Conservation (phyloP, 2,329 filamentous ascomycete genomes). For the Pseudogymnoascus sp. region DNA sequence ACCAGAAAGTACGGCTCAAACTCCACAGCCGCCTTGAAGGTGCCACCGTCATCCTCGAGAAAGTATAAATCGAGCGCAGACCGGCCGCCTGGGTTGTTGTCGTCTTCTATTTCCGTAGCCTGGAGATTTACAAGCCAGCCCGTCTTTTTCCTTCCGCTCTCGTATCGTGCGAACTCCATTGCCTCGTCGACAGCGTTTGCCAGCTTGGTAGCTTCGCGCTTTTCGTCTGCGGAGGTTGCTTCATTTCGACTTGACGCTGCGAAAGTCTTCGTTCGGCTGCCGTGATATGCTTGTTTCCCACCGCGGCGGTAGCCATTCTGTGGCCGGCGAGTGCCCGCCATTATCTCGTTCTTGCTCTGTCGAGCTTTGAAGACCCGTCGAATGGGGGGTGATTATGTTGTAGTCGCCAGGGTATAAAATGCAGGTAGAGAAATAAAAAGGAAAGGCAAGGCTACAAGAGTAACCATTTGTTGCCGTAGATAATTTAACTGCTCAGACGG, state of each 20-base stretch:
- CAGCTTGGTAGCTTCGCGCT: slow-evolving; percentile 74
- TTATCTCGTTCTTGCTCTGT: slow-evolving; percentile 29
- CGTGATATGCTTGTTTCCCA: slow-evolving; percentile 62
- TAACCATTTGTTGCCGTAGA: slow-evolving; percentile 4
- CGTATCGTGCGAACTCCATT: slow-evolving; percentile 90
- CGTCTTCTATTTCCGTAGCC: slow-evolving; percentile 76
- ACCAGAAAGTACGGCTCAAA: slow-evolving; percentile 96
- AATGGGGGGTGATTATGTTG: slow-evolving; percentile 7
- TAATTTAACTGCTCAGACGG: neutral
- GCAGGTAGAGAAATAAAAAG: neutral
- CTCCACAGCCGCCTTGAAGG: slow-evolving; percentile 92
- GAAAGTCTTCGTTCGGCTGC: slow-evolving; percentile 67
- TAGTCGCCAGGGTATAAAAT: slow-evolving; percentile 11
- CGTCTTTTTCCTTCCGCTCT: slow-evolving; percentile 70
- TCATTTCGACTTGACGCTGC: slow-evolving; percentile 71
- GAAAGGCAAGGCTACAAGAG: neutral
- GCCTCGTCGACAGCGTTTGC: slow-evolving; percentile 87
- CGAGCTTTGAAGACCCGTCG: slow-evolving; percentile 11
- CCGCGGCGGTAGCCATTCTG: slow-evolving; percentile 60
- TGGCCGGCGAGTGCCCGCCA: slow-evolving; percentile 52
- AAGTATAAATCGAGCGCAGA: slow-evolving; percentile 97
- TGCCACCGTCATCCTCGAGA: slow-evolving; percentile 72
- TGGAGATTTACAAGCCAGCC: slow-evolving; percentile 97
- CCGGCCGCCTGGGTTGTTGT: slow-evolving; percentile 72
- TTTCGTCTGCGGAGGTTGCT: slow-evolving; percentile 85